These are phyloP conservation scores for Volvox reticuliferus DNA, from an alignment of 139 green algal species.

Conservation along the genomic window DNA sequence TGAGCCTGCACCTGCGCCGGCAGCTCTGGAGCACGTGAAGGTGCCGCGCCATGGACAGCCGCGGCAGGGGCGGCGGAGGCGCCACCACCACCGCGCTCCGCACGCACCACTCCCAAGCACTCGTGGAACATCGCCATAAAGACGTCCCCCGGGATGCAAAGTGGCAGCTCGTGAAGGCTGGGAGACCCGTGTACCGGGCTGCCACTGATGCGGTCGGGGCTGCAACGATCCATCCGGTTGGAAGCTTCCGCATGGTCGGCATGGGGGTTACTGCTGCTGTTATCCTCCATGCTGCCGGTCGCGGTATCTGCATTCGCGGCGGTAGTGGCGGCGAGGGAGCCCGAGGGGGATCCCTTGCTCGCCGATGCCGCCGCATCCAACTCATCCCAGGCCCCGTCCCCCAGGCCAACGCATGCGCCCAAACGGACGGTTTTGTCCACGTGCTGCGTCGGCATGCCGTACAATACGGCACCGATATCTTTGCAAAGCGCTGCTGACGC, in stretches of 20 bases:
- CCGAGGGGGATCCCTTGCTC: neutral
- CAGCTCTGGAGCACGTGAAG: neutral
- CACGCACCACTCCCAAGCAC: neutral
- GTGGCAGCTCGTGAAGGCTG: neutral
- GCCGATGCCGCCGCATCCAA: neutral
- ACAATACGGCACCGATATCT: neutral
- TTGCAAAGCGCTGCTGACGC: conserved; percentile 27
- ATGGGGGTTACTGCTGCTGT: neutral
- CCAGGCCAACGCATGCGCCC: neutral
- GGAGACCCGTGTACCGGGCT: neutral
- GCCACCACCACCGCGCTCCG: neutral
- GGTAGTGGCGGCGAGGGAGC: neutral
- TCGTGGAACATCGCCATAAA: conserved; percentile 14
- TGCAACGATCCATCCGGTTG: neutral
- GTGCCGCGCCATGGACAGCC: neutral
- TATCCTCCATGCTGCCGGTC: neutral
- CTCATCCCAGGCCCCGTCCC: neutral
- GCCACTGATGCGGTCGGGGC: neutral
- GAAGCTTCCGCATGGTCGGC: neutral
- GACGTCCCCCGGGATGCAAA: neutral
- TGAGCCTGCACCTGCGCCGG: neutral
- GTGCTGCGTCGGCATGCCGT: neutral
- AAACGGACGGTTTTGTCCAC: too few species aligned
- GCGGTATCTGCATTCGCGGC: neutral
- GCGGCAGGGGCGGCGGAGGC: neutral